phyloP scores from a whole-genome alignment of 2,329 filamentous ascomycete species.

The Aspergillus neotritici region DNA sequence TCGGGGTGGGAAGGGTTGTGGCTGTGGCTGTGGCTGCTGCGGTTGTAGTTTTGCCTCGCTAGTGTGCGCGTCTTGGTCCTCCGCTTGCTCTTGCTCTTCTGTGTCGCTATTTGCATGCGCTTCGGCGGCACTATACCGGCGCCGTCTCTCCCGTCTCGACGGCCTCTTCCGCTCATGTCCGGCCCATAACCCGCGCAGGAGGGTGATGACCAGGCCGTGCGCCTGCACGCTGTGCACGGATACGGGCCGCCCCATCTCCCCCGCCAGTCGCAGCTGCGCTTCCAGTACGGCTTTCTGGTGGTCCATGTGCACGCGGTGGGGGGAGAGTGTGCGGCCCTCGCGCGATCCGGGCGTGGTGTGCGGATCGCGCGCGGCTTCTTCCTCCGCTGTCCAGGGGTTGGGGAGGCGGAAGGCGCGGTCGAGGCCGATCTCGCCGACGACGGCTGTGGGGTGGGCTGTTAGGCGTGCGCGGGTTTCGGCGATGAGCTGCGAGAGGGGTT shows the following conservation, averaged over 20 bases:
- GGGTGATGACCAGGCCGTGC: conserved; percentile 54
- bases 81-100: conserved; percentile 17
- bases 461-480: conserved; percentile 46
- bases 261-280: conserved; percentile 55
- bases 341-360: conserved; percentile 54
- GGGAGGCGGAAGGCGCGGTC: conserved; percentile 59
- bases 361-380: conserved; percentile 28
- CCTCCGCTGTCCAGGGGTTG: conserved; percentile 40
- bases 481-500: conserved; percentile 49
- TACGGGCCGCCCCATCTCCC: conserved; percentile 52
- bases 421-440: conserved; percentile 59
- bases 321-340: conserved; percentile 54
- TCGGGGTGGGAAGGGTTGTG: conserved; percentile 71
- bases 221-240: conserved; percentile 61
- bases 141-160: conserved; percentile 46
- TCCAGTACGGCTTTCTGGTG: conserved; percentile 56
- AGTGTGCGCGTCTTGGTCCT: too few species aligned
- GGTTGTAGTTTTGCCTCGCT: background rate
- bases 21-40: conserved; percentile 1
- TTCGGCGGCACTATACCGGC: conserved; percentile 26
- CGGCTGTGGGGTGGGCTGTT: conserved; percentile 46
- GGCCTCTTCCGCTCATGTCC: conserved; percentile 49
- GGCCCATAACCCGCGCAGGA: conserved; percentile 52
- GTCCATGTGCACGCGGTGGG: conserved; percentile 51
- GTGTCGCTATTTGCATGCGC: conserved; percentile 28